Conservation (phyloP, 2,329 filamentous ascomycete species). For the Ophiostoma sp. region DNA sequence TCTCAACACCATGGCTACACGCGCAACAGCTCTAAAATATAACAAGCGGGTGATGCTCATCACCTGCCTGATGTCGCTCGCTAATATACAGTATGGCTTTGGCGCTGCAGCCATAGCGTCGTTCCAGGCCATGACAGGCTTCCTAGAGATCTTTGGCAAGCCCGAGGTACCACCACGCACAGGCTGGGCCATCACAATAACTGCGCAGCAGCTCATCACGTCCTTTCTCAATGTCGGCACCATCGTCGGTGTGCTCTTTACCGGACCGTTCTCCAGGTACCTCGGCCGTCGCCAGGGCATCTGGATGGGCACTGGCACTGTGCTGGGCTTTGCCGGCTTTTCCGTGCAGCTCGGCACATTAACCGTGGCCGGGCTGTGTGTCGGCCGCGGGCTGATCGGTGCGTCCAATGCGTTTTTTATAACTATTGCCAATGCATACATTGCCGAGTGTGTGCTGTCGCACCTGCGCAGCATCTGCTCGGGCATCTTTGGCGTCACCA, state of each 20-base stretch:
- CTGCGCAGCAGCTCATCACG: background rate
- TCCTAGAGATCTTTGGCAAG: background rate
- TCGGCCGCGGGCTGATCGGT: no score
- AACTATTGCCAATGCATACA: no score
- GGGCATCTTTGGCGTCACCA: no score
- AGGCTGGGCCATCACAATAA: background rate
- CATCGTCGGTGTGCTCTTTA: background rate
- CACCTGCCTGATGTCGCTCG: background rate
- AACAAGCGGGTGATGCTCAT: background rate
- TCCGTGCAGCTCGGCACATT: no score
- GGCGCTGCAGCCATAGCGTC: background rate
- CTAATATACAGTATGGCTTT: background rate
- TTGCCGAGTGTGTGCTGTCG: no score
- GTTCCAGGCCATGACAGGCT: background rate
- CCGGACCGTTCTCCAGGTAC: background rate
- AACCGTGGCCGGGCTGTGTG: no score
- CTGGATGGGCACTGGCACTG: no score
- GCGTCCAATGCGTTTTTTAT: no score
- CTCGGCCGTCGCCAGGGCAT: no score
- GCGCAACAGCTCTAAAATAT: background rate
- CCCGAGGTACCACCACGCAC: background rate
- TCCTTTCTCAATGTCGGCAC: background rate
- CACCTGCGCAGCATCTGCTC: no score
- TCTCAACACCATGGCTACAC: background rate
- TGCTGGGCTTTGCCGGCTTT: no score